A percentile compares a stretch with the other conserved stretches of the same genome.
Evolutionary conservation across 352 stramenopile genomes (phyloP).

Genomic region (Phytophthora meadii): DNA sequence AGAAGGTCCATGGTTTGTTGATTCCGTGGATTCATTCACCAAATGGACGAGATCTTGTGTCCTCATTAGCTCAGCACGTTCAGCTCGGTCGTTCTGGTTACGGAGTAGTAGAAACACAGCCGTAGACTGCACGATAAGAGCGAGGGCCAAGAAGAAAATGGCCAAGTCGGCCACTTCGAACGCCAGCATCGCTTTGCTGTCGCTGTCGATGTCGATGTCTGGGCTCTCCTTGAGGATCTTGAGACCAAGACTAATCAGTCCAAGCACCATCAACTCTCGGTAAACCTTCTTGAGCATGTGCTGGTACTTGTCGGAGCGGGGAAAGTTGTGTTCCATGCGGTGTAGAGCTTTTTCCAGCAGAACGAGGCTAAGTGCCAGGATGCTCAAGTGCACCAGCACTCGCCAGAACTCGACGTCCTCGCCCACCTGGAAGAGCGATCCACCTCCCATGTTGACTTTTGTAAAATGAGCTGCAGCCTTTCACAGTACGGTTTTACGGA

Average conservation of each 20-base stretch:
- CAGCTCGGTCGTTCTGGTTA: constrained; percentile 41
- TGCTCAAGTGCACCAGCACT: constrained; percentile 49
- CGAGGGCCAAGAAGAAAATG: constrained; percentile 58
- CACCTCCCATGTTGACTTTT: constrained; percentile 23
- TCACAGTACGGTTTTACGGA: constrained; percentile 4
- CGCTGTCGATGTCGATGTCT: constrained; percentile 38
- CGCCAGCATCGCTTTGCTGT: constrained; percentile 46
- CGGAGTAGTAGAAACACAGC: constrained; percentile 51
- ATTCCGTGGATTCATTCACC: constrained; percentile 1
- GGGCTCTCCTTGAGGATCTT: constrained; percentile 54
- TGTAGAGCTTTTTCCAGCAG: constrained; percentile 51
- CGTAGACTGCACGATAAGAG: constrained; percentile 53
- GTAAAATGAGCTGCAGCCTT: constrained; percentile 25
- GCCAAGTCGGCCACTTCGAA: constrained; percentile 61
- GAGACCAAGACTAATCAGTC: constrained; percentile 53
- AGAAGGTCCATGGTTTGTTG: neutral
- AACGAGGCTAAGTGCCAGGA: constrained; percentile 52
- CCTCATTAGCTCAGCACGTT: constrained; percentile 49
- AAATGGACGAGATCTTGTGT: constrained; percentile 37
- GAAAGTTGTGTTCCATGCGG: constrained; percentile 48
- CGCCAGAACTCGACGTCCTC: constrained; percentile 59
- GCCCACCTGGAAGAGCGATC: constrained; percentile 60
- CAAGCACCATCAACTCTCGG: constrained; percentile 65
- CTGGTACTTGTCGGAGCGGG: constrained; percentile 59
- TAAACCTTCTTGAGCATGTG: constrained; percentile 74